Base-by-base conservation (phyloP, 352 stramenopile genomes). In the Peronosclerospora sorghi region DNA sequence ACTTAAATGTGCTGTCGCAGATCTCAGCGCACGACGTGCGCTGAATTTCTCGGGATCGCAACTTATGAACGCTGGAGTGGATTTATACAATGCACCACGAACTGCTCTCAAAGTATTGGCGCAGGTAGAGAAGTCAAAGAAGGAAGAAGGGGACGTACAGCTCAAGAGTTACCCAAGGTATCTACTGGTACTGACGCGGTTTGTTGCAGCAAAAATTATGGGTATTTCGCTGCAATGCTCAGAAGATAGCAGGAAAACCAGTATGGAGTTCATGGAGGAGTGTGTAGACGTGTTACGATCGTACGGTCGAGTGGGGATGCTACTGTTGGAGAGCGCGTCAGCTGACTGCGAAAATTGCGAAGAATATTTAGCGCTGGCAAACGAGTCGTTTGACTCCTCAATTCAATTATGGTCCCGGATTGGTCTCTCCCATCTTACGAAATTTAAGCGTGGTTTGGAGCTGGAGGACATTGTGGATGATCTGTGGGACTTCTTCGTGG, bases 401-500 rank as follows among this genome's bases (percentile, higher is more conserved):
- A 59, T 63, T 7, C 34, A 59, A 6, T 73, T 90, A 0, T 90
- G 77, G 77, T 59, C 58, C 29, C 55, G 68, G 7, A 72, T 90
- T 17, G 77, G 77, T 0, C 51, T 90, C 2, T 68, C 74, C 8
- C 65, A 65, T 37, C 45, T 90, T 23, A 83, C 74, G 5, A 79
- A 76, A 30, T 61, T 73, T 28, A 90, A 86, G 39, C 45, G 65
- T 27, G 64, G 58, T 5, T 38, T 83, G 8, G 77, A 90, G 38
- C 35, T 87, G 8, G 77, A 87, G 30, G 70, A 86, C 17, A 60
- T 87, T 36, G 38, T 90, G 10, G 68, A 86, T 53, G 77, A 87
- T 48, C 49, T 90, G 30, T 90, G 77, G 77, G 73, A 86, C 35
- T 83, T 84, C 34, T 75, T 62, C n/a, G 57, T 76, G n/a, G 64